These are phyloP conservation scores for Hypoxylon sp. DNA, from an alignment of 2,329 filamentous ascomycete genomes.

Conservation along the genomic window DNA sequence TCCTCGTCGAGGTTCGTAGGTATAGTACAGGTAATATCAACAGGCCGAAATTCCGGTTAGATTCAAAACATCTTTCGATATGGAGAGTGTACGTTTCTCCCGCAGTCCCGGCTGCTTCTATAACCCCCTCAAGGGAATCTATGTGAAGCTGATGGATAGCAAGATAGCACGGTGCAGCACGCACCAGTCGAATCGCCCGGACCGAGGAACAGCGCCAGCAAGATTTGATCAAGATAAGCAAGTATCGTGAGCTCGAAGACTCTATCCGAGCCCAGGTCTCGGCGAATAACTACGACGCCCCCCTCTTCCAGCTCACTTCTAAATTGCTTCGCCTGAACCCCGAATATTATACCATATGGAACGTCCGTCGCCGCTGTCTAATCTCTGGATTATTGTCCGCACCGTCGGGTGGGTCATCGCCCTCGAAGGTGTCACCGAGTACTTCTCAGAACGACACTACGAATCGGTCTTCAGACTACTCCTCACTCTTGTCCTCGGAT, in stretches of 20 bases:
- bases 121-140: not conserved
- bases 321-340: constrained; percentile 83
- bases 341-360: constrained; percentile 94
- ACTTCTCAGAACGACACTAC: constrained; percentile 68
- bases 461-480: constrained; percentile 76
- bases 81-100: constrained; percentile 52
- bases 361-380: constrained; percentile 82
- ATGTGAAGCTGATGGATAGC: constrained; percentile 36
- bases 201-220: constrained; percentile 79
- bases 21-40: not conserved
- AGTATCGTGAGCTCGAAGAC: constrained; percentile 80
- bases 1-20: not conserved
- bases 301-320: constrained; percentile 78
- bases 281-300: constrained; percentile 61
- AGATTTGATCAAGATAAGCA: constrained; percentile 81
- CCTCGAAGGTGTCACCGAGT: constrained; percentile 69
- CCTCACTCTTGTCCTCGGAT: constrained; percentile 66
- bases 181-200: constrained; percentile 69
- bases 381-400: constrained; percentile 71
- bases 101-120: not conserved
- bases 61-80: constrained; percentile 36
- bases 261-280: constrained; percentile 76
- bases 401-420: constrained; percentile 61
- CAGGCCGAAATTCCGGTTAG: not conserved
- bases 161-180: constrained; percentile 85